phyloP scores from a whole-genome alignment of 169 alveolate species.

The Cryptosporidium bovis region DNA sequence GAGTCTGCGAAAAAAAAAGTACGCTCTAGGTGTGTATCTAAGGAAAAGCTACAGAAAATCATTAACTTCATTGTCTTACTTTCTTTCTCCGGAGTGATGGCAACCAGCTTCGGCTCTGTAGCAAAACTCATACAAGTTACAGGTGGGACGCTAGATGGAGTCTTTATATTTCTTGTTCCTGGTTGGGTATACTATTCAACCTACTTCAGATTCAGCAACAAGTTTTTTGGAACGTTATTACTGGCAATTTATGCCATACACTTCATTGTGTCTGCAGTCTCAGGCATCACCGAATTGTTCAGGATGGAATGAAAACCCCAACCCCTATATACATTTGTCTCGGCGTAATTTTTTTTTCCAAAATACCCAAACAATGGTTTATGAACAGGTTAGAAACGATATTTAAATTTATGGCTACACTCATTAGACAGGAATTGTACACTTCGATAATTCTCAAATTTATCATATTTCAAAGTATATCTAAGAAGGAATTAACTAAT shows the following conservation, averaged over 20 bases:
- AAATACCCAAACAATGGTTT: not conserved
- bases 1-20: not conserved
- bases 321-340: not conserved
- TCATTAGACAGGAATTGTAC: no score
- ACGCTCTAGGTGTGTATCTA: conserved; percentile 3
- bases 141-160: conserved; percentile 73
- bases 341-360: not conserved
- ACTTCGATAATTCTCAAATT: no score
- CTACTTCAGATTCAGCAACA: conserved; percentile 16
- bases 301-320: conserved; percentile 1
- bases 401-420: no score
- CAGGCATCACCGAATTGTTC: conserved; percentile 42
- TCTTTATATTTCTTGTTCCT: conserved; percentile 55
- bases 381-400: not conserved
- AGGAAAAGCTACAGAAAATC: conserved; percentile 2
- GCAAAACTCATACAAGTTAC: conserved; percentile 68
- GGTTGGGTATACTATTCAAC: conserved; percentile 74
- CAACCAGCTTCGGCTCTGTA: conserved; percentile 44
- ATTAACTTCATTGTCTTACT: conserved; percentile 13
- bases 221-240: conserved; percentile 19
- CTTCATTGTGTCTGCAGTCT: conserved; percentile 16
- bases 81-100: conserved; percentile 56
- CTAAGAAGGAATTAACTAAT: no score
- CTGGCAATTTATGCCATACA: conserved; percentile 16
- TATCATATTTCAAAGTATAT: no score